These are phyloP conservation scores for Tetrahymena thermophila DNA, from an alignment of 73 alveolate species.

Conservation along the genomic window DNA sequence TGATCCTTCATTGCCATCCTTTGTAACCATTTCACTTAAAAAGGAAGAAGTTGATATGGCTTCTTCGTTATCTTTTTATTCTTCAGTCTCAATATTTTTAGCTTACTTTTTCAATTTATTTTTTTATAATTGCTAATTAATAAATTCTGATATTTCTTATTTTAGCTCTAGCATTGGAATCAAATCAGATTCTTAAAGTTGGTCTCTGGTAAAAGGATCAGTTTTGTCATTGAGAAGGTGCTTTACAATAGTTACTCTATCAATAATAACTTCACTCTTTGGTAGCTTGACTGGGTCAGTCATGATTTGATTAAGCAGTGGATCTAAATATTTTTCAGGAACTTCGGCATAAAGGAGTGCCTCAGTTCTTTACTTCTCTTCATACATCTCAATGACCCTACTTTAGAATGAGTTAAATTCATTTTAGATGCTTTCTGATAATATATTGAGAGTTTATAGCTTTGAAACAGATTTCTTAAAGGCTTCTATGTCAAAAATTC, in stretches of 20 bases:
- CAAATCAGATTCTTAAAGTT: neutral
- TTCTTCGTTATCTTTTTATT: neutral
- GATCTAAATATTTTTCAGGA: constrained; percentile 36
- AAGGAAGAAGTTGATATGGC: neutral
- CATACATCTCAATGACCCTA: neutral
- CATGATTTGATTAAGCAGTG: constrained; percentile 10
- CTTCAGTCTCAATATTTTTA: neutral
- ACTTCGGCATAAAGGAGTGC: neutral
- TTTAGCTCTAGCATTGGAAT: constrained; percentile 12
- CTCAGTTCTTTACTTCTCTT: neutral
- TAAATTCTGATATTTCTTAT: neutral
- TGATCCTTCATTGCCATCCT: neutral
- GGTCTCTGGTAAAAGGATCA: constrained; percentile 11
- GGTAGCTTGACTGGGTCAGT: constrained; percentile 35
- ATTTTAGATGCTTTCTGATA: neutral
- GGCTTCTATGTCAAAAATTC: neutral
- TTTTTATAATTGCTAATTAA: neutral
- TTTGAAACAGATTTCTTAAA: neutral
- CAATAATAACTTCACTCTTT: constrained; percentile 2
- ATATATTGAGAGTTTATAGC: neutral
- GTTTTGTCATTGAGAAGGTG: neutral
- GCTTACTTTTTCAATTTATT: neutral
- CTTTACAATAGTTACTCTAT: constrained; percentile 7
- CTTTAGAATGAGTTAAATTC: neutral
- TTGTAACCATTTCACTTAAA: neutral